phyloP scores from a whole-genome alignment of 108 stramenopile species.

The Mediolabrus comicus region DNA sequence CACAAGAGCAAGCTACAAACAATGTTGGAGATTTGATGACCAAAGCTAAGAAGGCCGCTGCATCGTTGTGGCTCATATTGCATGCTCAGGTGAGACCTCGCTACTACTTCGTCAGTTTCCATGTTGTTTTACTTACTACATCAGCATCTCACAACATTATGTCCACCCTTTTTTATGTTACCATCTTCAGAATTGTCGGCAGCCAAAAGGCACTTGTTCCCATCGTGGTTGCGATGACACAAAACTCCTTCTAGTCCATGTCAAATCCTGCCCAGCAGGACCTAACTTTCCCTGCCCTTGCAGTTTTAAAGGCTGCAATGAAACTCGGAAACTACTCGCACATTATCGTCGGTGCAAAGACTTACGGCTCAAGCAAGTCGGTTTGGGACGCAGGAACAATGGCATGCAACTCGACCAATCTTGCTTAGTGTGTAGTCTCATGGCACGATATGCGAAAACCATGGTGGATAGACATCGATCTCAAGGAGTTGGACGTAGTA shows the following conservation, averaged over 20 bases:
- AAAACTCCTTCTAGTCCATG: constrained; percentile 67
- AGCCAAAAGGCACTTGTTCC: constrained; percentile 48
- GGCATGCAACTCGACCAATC: constrained; percentile 10
- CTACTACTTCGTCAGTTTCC: not conserved
- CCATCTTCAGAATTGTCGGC: constrained; percentile 53
- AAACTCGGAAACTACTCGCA: constrained; percentile 74
- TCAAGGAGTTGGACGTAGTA: not conserved
- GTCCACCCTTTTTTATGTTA: not conserved
- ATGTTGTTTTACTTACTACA: constrained; percentile 3
- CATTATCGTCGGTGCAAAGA: constrained; percentile 81
- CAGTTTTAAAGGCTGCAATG: constrained; percentile 66
- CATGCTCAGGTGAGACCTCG: constrained; percentile 80
- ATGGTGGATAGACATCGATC: constrained; percentile 10
- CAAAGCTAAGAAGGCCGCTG: constrained; percentile 83
- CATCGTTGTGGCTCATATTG: constrained; percentile 77
- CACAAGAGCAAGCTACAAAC: constrained; percentile 3
- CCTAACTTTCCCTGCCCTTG: constrained; percentile 58
- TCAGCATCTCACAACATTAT: constrained; percentile 1
- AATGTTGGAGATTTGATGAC: constrained; percentile 58
- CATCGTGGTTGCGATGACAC: constrained; percentile 75
- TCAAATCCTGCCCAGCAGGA: constrained; percentile 60
- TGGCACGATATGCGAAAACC: constrained; percentile 39
- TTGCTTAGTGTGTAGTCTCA: constrained; percentile 43
- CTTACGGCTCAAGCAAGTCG: constrained; percentile 51
- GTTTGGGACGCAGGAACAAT: constrained; percentile 6